Percentiles rank a stretch among this genome's conserved stretches.
phyloP scores from a whole-genome alignment of 495 filamentous ascomycete genomes.

The Aspergillus mulundensis region DNA sequence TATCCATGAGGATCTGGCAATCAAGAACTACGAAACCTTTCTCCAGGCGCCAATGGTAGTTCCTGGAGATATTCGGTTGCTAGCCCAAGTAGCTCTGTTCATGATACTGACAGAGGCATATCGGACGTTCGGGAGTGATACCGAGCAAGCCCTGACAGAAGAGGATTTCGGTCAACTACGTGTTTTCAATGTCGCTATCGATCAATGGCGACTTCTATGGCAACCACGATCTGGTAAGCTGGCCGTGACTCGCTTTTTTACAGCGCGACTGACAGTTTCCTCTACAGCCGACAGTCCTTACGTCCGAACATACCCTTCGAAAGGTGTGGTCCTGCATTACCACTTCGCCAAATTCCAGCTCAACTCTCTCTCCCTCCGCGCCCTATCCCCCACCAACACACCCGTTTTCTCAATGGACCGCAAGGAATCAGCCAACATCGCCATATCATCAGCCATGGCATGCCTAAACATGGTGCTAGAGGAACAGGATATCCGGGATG shows the following conservation, averaged over 20 bases:
- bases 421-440: slow-evolving; percentile 51
- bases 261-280: not conserved
- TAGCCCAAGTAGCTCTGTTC: slow-evolving; percentile 56
- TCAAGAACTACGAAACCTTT: slow-evolving; percentile 50
- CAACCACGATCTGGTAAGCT: slow-evolving; percentile 47
- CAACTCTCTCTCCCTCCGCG: slow-evolving; percentile 55
- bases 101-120: slow-evolving; percentile 56
- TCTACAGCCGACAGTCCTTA: slow-evolving; percentile 44
- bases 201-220: slow-evolving; percentile 57
- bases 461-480: slow-evolving; percentile 54
- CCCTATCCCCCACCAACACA: slow-evolving; percentile 44
- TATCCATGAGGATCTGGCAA: slow-evolving; percentile 50
- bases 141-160: slow-evolving; percentile 50
- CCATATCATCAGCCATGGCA: slow-evolving; percentile 53
- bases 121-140: slow-evolving; percentile 52
- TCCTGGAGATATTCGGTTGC: slow-evolving; percentile 50
- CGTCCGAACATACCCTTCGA: slow-evolving; percentile 54
- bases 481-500: slow-evolving; percentile 52
- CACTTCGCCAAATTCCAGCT: slow-evolving; percentile 59
- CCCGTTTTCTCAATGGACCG: slow-evolving; percentile 52
- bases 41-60: slow-evolving; percentile 43
- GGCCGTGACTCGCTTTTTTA: not conserved
- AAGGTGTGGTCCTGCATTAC: slow-evolving; percentile 58
- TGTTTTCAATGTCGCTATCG: slow-evolving; percentile 51
- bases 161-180: slow-evolving; percentile 49